A percentile compares a stretch with the other conserved stretches of the same genome.
Conservation (phyloP, 2,329 filamentous ascomycete species). For the Bipolaris zeicola region DNA sequence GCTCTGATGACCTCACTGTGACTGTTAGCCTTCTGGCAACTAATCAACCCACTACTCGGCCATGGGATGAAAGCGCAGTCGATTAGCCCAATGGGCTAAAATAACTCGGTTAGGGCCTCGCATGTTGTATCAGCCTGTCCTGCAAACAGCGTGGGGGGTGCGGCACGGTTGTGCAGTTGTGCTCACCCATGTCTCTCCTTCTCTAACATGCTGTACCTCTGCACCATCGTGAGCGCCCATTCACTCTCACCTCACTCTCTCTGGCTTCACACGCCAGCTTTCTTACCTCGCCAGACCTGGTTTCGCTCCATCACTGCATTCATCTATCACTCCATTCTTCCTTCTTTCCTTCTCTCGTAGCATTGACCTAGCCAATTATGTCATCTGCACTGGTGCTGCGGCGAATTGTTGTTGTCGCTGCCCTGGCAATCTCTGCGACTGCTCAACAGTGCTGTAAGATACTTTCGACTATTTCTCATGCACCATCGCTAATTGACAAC, state of each 20-base stretch:
- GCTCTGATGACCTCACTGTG: slow-evolving; percentile 16
- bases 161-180: slow-evolving; percentile 18
- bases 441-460: slow-evolving; percentile 42
- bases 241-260: slow-evolving; percentile 16
- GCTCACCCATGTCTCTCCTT: background rate
- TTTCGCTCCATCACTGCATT: background rate
- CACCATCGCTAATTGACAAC: slow-evolving; percentile 14
- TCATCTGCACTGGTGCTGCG: slow-evolving; percentile 22
- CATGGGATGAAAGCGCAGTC: background rate
- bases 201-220: background rate
- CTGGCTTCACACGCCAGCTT: slow-evolving; percentile 5
- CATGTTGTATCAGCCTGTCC: background rate
- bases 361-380: slow-evolving; percentile 19
- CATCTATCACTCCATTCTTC: too few relatives aligned
- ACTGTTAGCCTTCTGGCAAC: background rate
- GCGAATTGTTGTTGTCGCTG: slow-evolving; percentile 26
- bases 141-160: slow-evolving; percentile 9
- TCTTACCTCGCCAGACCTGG: slow-evolving; percentile 1
- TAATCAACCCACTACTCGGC: background rate
- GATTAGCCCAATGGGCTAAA: slow-evolving; percentile 10
- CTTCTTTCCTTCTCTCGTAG: too few relatives aligned
- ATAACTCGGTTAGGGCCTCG: slow-evolving; percentile 5
- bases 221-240: background rate
- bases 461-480: background rate
- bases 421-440: slow-evolving; percentile 23